Percentiles rank a stretch among this genome's conserved stretches.
phyloP scores from a whole-genome alignment of 257 asterid species.

The Solanum sitiens region DNA sequence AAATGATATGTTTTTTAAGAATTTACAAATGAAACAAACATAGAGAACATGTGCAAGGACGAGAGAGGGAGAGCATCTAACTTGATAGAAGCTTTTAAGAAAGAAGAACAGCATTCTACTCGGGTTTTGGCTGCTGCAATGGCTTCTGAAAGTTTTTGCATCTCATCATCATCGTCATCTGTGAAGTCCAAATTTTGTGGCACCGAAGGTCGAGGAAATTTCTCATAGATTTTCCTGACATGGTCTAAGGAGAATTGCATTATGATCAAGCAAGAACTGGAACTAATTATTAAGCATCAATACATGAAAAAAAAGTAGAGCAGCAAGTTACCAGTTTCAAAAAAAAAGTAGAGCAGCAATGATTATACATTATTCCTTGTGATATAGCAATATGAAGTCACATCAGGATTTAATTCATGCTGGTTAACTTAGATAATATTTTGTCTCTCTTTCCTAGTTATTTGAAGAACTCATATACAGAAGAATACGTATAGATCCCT shows the following conservation, averaged over 20 bases:
- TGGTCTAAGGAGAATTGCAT: conserved; percentile 44
- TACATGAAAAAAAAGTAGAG: neutral
- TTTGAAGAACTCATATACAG: neutral
- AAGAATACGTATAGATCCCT: neutral
- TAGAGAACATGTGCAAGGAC: neutral
- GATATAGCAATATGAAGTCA: neutral
- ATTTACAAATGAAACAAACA: neutral
- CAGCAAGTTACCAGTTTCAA: neutral
- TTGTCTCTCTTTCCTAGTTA: neutral
- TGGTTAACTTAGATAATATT: neutral
- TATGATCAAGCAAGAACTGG: conserved; percentile 5
- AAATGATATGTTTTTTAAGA: neutral
- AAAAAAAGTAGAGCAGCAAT: no score
- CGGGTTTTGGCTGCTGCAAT: conserved; percentile 91
- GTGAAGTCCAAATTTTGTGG: conserved; percentile 80
- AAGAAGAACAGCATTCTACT: conserved; percentile 78
- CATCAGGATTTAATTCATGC: neutral
- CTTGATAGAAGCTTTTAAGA: conserved; percentile 82
- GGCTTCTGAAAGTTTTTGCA: conserved; percentile 80
- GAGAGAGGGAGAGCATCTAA: conserved; percentile 21
- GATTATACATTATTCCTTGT: neutral
- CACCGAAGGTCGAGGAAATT: conserved; percentile 70
- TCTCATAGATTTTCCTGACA: conserved; percentile 64
- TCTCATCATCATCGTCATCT: conserved; percentile 79
- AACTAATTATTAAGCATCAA: neutral